phyloP scores from a whole-genome alignment of 805 yeast species.

The Priceomyces carsonii region DNA sequence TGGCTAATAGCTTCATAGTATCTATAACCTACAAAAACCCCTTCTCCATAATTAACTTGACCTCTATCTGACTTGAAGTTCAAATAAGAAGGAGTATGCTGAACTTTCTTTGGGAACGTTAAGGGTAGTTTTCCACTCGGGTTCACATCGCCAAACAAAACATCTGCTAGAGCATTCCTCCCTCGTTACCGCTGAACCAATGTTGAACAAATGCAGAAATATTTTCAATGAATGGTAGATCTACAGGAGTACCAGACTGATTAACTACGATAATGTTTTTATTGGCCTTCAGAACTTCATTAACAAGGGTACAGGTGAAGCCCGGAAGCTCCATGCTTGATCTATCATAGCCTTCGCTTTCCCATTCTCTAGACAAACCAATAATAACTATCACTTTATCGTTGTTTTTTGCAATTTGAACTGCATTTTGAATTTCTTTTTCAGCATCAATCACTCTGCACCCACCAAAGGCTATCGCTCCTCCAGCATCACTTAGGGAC shows the following conservation, averaged over 20 bases:
- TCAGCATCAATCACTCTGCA: slow-evolving; percentile 17
- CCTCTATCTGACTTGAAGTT: slow-evolving; percentile 54
- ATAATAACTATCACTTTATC: slow-evolving; percentile 54
- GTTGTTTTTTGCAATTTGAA: slow-evolving; percentile 45
- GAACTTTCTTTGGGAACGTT: slow-evolving; percentile 51
- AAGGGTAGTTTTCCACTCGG: slow-evolving; percentile 61
- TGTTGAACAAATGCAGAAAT: slow-evolving; percentile 50
- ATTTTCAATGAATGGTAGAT: slow-evolving; percentile 50
- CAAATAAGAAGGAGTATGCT: slow-evolving; percentile 59
- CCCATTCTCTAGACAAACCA: slow-evolving; percentile 58
- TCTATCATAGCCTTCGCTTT: slow-evolving; percentile 61
- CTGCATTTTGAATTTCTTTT: slow-evolving; percentile 38
- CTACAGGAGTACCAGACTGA: slow-evolving; percentile 63
- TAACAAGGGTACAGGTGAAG: slow-evolving; percentile 44
- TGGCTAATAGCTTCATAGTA: slow-evolving; percentile 54
- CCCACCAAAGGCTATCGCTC: slow-evolving; percentile 27
- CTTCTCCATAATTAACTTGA: slow-evolving; percentile 60
- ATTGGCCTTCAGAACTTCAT: slow-evolving; percentile 46
- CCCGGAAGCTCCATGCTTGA: slow-evolving; percentile 51
- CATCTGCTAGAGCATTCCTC: slow-evolving; percentile 63
- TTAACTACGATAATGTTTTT: slow-evolving; percentile 53
- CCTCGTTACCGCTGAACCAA: slow-evolving; percentile 58
- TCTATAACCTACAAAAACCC: slow-evolving; percentile 62
- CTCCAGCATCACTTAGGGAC: too few relatives aligned
- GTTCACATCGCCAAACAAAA: slow-evolving; percentile 56